Percentiles rank a stretch among this genome's conserved stretches.
phyloP scores from a whole-genome alignment of 495 filamentous ascomycete species.

The Neurospora sp. region DNA sequence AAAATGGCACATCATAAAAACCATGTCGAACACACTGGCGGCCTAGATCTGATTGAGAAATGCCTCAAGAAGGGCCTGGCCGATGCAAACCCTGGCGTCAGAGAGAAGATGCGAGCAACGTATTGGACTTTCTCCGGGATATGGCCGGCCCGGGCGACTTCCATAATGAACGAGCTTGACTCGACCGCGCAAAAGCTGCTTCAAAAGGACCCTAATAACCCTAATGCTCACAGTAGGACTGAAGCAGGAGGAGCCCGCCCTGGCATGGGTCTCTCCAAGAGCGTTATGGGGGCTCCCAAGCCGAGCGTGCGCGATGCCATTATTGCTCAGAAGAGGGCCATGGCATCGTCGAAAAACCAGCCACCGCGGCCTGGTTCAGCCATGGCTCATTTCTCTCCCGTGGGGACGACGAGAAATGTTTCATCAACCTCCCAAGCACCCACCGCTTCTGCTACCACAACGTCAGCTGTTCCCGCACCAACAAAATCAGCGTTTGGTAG shows the following conservation, averaged over 20 bases:
- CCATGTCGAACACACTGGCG: conserved; percentile 73
- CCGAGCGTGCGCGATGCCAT: conserved; percentile 64
- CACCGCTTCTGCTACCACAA: conserved; percentile 17
- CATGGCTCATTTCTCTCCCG: conserved; percentile 54
- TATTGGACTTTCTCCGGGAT: conserved; percentile 73
- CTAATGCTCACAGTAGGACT: conserved; percentile 50
- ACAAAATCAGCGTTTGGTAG: conserved; percentile 26
- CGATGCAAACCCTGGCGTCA: conserved; percentile 79
- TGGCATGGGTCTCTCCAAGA: conserved; percentile 47
- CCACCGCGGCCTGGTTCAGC: conserved; percentile 67
- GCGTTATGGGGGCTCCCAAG: conserved; percentile 46
- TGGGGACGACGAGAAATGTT: conserved; percentile 36
- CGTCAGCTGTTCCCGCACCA: conserved; percentile 30
- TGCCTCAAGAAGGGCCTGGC: conserved; percentile 74
- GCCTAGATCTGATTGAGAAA: conserved; percentile 74
- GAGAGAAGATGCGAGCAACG: conserved; percentile 70
- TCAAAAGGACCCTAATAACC: conserved; percentile 72
- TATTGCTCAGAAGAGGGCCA: conserved; percentile 66
- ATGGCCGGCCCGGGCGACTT: conserved; percentile 71
- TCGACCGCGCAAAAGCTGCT: conserved; percentile 61
- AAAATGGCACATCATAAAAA: conserved; percentile 71
- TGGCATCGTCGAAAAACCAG: conserved; percentile 44
- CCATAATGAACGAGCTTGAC: conserved; percentile 66
- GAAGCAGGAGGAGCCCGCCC: conserved; percentile 38
- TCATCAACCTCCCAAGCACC: conserved; percentile 34